Conservation (phyloP, 2,329 filamentous ascomycete genomes). For the Incumbomyces delicatus region DNA sequence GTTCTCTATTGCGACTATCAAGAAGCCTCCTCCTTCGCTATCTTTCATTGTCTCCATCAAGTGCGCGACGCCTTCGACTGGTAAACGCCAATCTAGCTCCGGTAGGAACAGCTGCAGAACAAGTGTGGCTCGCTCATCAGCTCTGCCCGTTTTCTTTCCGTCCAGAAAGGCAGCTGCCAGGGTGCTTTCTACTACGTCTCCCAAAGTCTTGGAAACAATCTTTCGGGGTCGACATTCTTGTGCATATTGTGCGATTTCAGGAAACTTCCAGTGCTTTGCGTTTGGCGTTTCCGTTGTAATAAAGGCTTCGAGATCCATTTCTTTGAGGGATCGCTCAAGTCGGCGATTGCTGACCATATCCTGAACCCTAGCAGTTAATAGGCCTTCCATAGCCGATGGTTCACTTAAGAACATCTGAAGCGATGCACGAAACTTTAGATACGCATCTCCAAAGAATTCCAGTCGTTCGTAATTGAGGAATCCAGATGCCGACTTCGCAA, state of each 20-base stretch:
- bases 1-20: slow-evolving; percentile 7
- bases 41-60: neutral
- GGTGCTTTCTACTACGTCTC: slow-evolving; percentile 78
- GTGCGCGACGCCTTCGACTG: slow-evolving; percentile 30
- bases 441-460: slow-evolving; percentile 77
- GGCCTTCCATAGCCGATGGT: slow-evolving; percentile 64
- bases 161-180: slow-evolving; percentile 66
- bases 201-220: slow-evolving; percentile 68
- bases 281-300: slow-evolving; percentile 62
- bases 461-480: slow-evolving; percentile 63
- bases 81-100: slow-evolving; percentile 45
- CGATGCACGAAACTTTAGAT: slow-evolving; percentile 66
- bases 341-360: slow-evolving; percentile 63
- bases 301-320: slow-evolving; percentile 58
- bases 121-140: slow-evolving; percentile 8
- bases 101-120: slow-evolving; percentile 55
- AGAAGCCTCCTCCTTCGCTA: neutral
- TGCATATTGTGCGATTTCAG: slow-evolving; percentile 1
- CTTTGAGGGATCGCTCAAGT: slow-evolving; percentile 56
- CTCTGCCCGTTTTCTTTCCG: slow-evolving; percentile 45
- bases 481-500: slow-evolving; percentile 4
- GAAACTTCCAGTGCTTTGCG: slow-evolving; percentile 55
- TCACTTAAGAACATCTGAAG: slow-evolving; percentile 54
- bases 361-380: slow-evolving; percentile 59
- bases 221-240: slow-evolving; percentile 23